Conservation (phyloP, 1,139 yeast genomes). For the Hyphopichia wangnamkhiaoensis region DNA sequence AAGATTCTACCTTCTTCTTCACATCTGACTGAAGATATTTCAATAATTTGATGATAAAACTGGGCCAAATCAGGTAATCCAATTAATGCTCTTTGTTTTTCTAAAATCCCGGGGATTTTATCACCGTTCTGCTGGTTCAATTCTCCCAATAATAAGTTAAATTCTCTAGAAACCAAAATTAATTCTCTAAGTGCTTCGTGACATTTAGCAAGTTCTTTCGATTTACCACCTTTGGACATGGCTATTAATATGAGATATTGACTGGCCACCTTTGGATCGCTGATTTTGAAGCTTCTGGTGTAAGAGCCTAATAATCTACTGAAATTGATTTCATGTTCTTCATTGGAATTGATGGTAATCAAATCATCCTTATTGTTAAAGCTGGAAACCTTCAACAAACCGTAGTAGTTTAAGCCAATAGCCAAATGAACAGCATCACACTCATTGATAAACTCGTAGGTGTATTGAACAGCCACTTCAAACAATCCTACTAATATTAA, state of each 20-base stretch:
- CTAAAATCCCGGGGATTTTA: constrained; percentile 82
- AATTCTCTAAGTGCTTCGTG: constrained; percentile 84
- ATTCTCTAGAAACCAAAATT: constrained; percentile 84
- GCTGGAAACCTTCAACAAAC: constrained; percentile 58
- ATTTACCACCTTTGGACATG: constrained; percentile 42
- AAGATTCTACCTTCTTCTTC: constrained; percentile 89
- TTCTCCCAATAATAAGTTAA: constrained; percentile 77
- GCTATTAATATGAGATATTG: constrained; percentile 81
- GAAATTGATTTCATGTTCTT: constrained; percentile 52
- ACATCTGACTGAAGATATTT: constrained; percentile 82
- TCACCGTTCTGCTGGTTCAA: constrained; percentile 69
- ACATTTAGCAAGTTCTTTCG: constrained; percentile 55
- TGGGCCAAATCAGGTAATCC: constrained; percentile 55
- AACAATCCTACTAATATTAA: constrained; percentile 76
- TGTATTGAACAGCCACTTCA: constrained; percentile 76
- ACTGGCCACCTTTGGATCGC: constrained; percentile 89
- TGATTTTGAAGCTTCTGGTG: constrained; percentile 76
- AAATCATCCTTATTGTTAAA: constrained; percentile 33
- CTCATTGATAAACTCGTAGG: constrained; percentile 64
- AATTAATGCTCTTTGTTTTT: constrained; percentile 71
- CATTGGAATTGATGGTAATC: constrained; percentile 30
- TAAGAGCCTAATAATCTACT: constrained; percentile 66
- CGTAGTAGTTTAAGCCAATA: constrained; percentile 76
- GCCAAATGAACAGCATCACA: constrained; percentile 91
- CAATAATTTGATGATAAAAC: constrained; percentile 62